Evolutionary conservation across 225 moss, liverwort and hornwort genomes (phyloP).

Genomic region (Bryum argenteum): DNA sequence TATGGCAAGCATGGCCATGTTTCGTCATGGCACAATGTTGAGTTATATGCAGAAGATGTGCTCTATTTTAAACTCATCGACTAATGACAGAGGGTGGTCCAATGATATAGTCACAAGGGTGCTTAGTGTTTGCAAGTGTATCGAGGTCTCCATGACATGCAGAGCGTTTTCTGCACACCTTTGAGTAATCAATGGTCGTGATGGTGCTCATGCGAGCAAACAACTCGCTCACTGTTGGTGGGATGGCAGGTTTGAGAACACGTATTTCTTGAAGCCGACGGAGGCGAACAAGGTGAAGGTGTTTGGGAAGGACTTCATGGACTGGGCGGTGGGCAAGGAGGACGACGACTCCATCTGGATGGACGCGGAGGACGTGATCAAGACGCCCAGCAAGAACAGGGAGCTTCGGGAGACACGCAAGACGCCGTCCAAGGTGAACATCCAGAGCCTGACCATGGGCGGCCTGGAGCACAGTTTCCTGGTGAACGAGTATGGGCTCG

Average conservation of each 20-base stretch:
- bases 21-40: too few relatives aligned
- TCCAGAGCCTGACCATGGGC: slow-evolving; percentile 90
- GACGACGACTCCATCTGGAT: slow-evolving; percentile 90
- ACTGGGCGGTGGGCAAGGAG: slow-evolving; percentile 84
- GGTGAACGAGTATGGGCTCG: slow-evolving; percentile 81
- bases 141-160: background rate
- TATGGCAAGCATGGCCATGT: background rate
- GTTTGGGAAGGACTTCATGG: slow-evolving; percentile 96
- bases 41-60: too few relatives aligned
- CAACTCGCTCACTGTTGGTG: background rate
- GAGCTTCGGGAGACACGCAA: slow-evolving; percentile 77
- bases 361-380: slow-evolving; percentile 80
- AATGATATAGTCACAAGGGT: background rate
- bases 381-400: slow-evolving; percentile 50
- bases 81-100: background rate
- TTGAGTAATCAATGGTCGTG: background rate
- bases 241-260: slow-evolving; percentile 78
- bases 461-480: slow-evolving; percentile 85
- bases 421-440: slow-evolving; percentile 70
- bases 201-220: background rate
- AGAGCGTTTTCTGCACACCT: background rate
- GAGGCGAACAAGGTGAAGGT: slow-evolving; percentile 92
- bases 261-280: slow-evolving; percentile 69
- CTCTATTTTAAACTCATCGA: background rate
- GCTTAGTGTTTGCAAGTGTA: background rate